phyloP scores from a whole-genome alignment of 169 alveolate species.

The Miamiensis avidus region DNA sequence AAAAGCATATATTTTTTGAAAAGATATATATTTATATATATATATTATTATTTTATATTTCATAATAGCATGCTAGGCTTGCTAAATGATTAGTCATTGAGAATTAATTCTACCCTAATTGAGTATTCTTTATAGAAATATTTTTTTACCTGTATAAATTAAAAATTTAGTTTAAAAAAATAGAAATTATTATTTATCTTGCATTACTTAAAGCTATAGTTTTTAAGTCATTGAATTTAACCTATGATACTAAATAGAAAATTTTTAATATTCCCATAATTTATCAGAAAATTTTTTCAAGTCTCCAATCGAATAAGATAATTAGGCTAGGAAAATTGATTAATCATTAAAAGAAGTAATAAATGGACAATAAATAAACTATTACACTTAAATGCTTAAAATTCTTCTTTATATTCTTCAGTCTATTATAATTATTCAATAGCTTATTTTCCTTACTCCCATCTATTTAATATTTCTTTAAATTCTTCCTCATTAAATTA shows the following conservation, averaged over 20 bases:
- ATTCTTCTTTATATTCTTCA: slow-evolving; percentile 22
- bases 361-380: too few species aligned
- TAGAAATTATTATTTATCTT: background rate
- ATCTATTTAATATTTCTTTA: slow-evolving; percentile 5
- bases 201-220: too few species aligned
- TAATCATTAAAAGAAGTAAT: too few species aligned
- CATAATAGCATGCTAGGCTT: too few species aligned
- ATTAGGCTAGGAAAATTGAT: background rate
- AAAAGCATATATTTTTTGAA: too few species aligned
- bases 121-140: background rate
- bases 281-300: background rate
- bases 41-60: too few species aligned
- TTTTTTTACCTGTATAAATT: background rate
- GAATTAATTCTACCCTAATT: background rate
- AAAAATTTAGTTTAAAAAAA: too few species aligned
- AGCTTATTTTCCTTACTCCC: slow-evolving; percentile 8
- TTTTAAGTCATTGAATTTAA: too few species aligned
- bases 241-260: background rate
- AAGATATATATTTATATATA: too few species aligned
- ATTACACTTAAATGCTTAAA: background rate
- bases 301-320: background rate
- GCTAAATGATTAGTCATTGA: background rate
- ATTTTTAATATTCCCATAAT: background rate
- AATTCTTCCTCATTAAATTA: slow-evolving; percentile 20
- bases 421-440: slow-evolving; percentile 4